phyloP scores from a whole-genome alignment of 139 green algal species.

The Chara braunii region DNA sequence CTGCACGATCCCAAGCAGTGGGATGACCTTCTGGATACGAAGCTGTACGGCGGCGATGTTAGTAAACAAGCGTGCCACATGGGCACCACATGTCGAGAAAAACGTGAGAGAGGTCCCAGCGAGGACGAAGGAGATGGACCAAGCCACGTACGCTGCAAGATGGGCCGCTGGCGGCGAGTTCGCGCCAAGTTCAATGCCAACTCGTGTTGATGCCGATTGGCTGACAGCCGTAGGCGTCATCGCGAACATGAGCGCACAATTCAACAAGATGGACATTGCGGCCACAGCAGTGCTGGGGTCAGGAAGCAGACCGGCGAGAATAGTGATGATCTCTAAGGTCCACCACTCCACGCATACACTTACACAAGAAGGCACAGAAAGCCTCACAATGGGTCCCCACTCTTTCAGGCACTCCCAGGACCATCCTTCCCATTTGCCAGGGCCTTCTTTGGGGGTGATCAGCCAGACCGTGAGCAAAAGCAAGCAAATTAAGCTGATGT shows the following conservation, averaged over 20 bases:
- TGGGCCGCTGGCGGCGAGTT: background rate
- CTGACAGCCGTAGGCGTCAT: constrained; percentile 13
- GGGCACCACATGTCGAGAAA: background rate
- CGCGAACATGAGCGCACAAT: constrained; percentile 8
- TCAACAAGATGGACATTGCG: constrained; percentile 18
- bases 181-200: constrained; percentile 29
- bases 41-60: background rate
- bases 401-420: no score
- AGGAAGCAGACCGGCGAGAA: constrained; percentile 30
- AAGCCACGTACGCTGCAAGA: background rate
- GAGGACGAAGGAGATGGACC: background rate
- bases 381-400: no score
- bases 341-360: constrained; percentile 35
- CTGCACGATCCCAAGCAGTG: constrained; percentile 5
- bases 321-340: constrained; percentile 29
- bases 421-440: no score
- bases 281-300: constrained; percentile 7
- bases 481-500: no score
- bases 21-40: constrained; percentile 4
- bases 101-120: background rate
- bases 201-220: constrained; percentile 1
- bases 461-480: no score
- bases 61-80: constrained; percentile 14
- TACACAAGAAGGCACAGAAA: no score
- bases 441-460: no score